Base-by-base conservation (phyloP, 1,284 basidiomycete genomes). In the Ganoderma lucidum region DNA sequence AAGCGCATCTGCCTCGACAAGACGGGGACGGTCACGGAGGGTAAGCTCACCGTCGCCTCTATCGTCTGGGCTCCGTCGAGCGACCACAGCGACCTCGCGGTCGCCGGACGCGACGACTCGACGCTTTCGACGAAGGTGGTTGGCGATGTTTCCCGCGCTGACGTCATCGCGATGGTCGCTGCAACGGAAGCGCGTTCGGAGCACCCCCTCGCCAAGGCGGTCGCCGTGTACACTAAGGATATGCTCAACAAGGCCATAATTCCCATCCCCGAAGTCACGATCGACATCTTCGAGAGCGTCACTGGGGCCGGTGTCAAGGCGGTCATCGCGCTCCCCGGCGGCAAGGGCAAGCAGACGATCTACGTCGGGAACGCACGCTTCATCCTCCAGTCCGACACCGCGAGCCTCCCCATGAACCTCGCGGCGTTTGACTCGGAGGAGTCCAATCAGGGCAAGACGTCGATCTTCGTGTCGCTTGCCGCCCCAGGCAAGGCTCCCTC, bases 11-110 rank as follows among this genome's bases (percentile, higher is more conserved):
- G 98, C 0, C 83, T 99, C 66, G 98, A 99, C 86, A 99, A 99
- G 87, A 99, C 98, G 0, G 98, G 98, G 5, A 99, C 98, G 0
- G 90, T 99, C 15, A 99, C 98, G 0, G 86, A 94, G 61, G 98
- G 97, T 59, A 93, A 92, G 80, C 85, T 95, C 74, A 85, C 81
- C 6, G 93, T 99, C 48, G 86, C 89, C 1, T 90, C 88, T 1
- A 82, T 95, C 48, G 85, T 86, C 58, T 99, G 97, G 97, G 90
- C 90, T 1, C 85, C 90, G 14, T 77, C 83, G 0, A 79, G 75
- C 58, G 80, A 79, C 67, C 75, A 84, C 71, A 80, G 82, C 12
- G 87, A 87, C 70, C 72, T 83, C 32, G 85, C 84, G 39, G 66
- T 73, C 2, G 74, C 67, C 12, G 63, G 67, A 0, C 64, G 77